Evolutionary conservation across 78 protist species (phyloP).

Genomic region (Cavenderia fasciculata): DNA sequence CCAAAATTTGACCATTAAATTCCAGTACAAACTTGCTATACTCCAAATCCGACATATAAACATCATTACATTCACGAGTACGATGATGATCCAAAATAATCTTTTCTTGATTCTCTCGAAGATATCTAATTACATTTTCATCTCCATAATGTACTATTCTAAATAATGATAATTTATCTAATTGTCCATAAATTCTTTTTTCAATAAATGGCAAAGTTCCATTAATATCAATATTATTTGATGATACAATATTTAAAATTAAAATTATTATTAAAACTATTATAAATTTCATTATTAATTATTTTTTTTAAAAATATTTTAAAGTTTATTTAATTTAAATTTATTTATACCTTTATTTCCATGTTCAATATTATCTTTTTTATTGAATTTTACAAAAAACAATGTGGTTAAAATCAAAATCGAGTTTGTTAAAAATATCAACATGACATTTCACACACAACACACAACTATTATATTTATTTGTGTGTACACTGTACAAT

Average conservation of each 20-base stretch:
- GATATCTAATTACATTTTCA: neutral
- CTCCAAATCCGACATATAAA: neutral
- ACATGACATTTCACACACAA: too few species aligned
- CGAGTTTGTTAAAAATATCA: too few species aligned
- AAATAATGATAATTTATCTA: neutral
- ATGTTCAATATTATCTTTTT: too few species aligned
- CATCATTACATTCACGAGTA: too few species aligned
- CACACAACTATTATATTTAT: too few species aligned
- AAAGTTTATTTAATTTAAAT: neutral
- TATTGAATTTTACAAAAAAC: too few species aligned
- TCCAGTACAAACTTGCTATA: neutral
- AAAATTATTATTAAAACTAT: neutral
- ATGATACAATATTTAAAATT: neutral
- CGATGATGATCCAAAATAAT: neutral
- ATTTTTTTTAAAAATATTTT: neutral
- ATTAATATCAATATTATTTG: too few species aligned
- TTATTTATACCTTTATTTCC: too few species aligned
- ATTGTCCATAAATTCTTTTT: too few species aligned
- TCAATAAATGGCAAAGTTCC: neutral
- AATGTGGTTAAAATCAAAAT: too few species aligned
- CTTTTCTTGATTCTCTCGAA: neutral
- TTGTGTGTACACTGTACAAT: too few species aligned
- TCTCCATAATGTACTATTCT: conserved; percentile 1
- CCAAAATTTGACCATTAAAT: neutral
- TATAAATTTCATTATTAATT: neutral